A percentile compares a stretch with the other conserved stretches of the same genome.
Evolutionary conservation across 306 rosid genomes (phyloP).

Genomic region (Clitoria ternatea): DNA sequence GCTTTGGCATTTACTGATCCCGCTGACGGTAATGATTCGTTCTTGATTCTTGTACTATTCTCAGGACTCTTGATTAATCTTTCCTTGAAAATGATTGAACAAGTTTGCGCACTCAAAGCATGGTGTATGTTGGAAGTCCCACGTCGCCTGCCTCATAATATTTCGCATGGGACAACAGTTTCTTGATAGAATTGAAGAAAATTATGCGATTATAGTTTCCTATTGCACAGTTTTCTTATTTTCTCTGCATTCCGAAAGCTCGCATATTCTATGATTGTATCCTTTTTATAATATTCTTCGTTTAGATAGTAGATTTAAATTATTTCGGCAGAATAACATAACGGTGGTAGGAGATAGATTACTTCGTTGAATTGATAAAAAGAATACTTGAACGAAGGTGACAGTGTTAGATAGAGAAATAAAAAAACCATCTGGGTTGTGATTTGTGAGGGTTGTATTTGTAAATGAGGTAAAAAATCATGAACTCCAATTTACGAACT

Average conservation of each 20-base stretch:
- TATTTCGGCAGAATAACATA: not conserved
- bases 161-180: too few relatives aligned
- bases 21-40: conserved; percentile 50
- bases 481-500: not conserved
- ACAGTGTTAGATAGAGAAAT: not conserved
- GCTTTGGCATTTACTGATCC: conserved; percentile 52
- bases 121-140: too few relatives aligned
- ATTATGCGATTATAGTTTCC: not conserved
- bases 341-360: not conserved
- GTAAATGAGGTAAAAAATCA: not conserved
- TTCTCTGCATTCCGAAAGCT: not conserved
- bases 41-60: conserved; percentile 8
- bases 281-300: not conserved
- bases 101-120: too few relatives aligned
- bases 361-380: not conserved
- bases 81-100: not conserved
- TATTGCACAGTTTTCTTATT: not conserved
- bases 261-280: not conserved
- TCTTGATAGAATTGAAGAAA: not conserved
- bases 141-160: too few relatives aligned
- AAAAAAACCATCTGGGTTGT: not conserved
- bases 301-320: not conserved
- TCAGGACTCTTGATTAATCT: not conserved
- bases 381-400: not conserved
- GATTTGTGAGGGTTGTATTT: not conserved